Evolutionary conservation across 345 rosid genomes (phyloP), one percentile per base, ranked within the genome.

Genomic region (Turnera subulata): DNA sequence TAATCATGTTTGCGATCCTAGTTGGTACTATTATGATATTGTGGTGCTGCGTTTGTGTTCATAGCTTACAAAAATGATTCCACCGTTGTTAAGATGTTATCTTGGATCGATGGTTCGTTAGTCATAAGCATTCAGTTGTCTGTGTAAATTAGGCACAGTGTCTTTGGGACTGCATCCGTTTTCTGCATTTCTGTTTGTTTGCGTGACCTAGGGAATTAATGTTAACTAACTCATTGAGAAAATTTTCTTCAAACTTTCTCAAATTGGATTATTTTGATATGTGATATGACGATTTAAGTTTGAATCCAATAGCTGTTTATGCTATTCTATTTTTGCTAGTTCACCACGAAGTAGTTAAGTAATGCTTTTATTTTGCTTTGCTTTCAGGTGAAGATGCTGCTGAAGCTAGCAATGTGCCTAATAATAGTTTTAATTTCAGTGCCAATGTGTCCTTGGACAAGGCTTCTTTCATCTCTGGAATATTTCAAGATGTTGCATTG

Each of bases 361-460:
- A 25, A 62, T 47, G 56, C 26, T 13, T 50, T 48, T 40, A 11
- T 22, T 57, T 46, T 56, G 63, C 48, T 6, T 26, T 62, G 50
- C 61, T 60, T 76, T 56, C 65, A 90, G 97, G 99, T 63, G 96
- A 85, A 72, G 86, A 82, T 74, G 56, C 80, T 24, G 83, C 29
- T 67, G 87, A 78, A 54, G 76, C 59, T 46, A 80, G 70, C 43
- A 68, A 26, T 44, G 78, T 79, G 14, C 73, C 61, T 16, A 82
- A 66, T 63, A 68, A 79, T 23, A 76, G 68, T 25, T 64, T 80
- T n/a, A 76, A 68, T 32, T 56, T 74, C 33, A 87, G 77, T 46
- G 56, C 55, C 50, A 81, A 61, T 64, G 48, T 63, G 39, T 55
- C 67, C n/a, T 37, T 63, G 49, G 74, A 73, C 57, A 61, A 69